Evolutionary conservation across 352 stramenopile genomes (phyloP), one percentile per base, ranked within the genome.

Genomic region (Globisporangium spiculum): DNA sequence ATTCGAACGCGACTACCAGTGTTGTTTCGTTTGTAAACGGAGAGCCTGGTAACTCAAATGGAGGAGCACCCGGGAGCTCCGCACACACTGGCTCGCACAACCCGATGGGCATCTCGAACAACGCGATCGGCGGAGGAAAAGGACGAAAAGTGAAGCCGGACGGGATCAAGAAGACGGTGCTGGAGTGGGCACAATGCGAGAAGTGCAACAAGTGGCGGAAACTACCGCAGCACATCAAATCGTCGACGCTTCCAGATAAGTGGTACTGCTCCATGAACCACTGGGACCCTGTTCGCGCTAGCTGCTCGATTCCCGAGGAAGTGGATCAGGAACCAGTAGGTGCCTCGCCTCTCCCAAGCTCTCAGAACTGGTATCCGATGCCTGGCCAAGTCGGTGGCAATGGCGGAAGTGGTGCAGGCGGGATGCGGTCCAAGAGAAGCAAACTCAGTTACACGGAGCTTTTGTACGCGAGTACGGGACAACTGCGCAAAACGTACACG

Each of bases 221-320:
- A 67, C 72, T 99, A 22, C 95, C 97, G 1, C 83, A 84, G 20
- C 83, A 91, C 69, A 93, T 98, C 57, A 93, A 98, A 68, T 91
- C 89, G 26, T 93, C 94, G 9, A 94, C 81, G 27, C 81, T 99
- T 16, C 96, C 96, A 5, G 93, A 98, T 70, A 90, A 97, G 67
- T 99, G 97, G 97, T 99, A 97, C 70, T 99, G 97, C 76, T 88
- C 91, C 22, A 92, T 99, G 83, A 99, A 99, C 75, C 84, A 90
- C 34, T 98, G 94, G 86, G 96, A 98, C 72, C 71, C 83, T n/a
- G 90, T 76, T 4, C 84, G 83, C 38, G 84, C 86, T 4, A 92
- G 85, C 53, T 96, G 88, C 54, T 79, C 74, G 24, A 76, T 89
- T 16, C 78, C 88, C 1, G 83, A 96, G 63, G 86, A 96, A 77